Percentiles rank a stretch among this genome's conserved stretches.
These are phyloP conservation scores for Boletellus emodensis DNA, from an alignment of 768 basidiomycete genomes.

Conservation along the genomic window DNA sequence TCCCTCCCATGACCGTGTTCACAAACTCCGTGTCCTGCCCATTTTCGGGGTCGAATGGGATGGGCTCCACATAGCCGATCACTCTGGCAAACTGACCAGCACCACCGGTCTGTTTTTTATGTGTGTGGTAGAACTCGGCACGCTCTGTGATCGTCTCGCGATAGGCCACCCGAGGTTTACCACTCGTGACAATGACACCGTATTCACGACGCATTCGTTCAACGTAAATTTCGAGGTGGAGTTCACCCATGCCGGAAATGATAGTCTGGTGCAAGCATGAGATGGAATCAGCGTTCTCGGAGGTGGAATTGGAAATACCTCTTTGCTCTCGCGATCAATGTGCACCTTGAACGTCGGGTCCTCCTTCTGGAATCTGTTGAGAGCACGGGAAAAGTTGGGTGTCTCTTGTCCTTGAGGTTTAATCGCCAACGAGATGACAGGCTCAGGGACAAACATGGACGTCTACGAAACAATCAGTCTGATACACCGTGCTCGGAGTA, in stretches of 20 bases:
- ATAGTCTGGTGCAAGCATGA: slow-evolving; percentile 64
- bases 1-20: slow-evolving; percentile 86
- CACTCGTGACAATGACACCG: slow-evolving; percentile 87
- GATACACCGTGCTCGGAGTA: not conserved
- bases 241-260: slow-evolving; percentile 99
- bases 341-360: slow-evolving; percentile 99
- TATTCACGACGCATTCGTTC: slow-evolving; percentile 99
- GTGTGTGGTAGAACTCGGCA: slow-evolving; percentile 83
- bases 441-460: slow-evolving; percentile 98
- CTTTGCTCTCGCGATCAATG: slow-evolving; percentile 89
- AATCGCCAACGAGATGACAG: slow-evolving; percentile 94
- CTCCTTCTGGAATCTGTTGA: slow-evolving; percentile 97
- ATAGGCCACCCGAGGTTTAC: slow-evolving; percentile 95
- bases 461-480: slow-evolving; percentile 48
- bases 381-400: slow-evolving; percentile 93
- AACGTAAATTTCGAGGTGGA: slow-evolving; percentile 98
- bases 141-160: slow-evolving; percentile 88
- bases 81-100: slow-evolving; percentile 96
- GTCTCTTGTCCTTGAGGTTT: slow-evolving; percentile 90
- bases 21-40: slow-evolving; percentile 85
- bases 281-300: not conserved
- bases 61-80: slow-evolving; percentile 86
- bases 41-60: slow-evolving; percentile 67
- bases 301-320: slow-evolving; percentile 46
- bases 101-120: slow-evolving; percentile 98